These are phyloP conservation scores for Nakazawaea ambrosiae DNA, from an alignment of 805 yeast species.

Conservation along the genomic window DNA sequence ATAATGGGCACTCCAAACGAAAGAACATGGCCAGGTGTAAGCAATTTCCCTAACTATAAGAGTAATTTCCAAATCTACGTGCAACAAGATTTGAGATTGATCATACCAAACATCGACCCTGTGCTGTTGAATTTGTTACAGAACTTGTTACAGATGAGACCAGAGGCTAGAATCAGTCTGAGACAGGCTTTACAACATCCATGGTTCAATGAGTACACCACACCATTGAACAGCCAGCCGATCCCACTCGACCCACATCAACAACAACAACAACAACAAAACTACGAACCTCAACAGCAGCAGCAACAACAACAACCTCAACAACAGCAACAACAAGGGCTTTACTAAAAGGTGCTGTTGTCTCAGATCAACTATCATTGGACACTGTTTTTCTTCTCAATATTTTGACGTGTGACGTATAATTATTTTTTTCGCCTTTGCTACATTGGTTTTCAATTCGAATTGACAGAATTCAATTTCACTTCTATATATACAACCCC, in stretches of 20 bases:
- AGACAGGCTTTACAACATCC: conserved; percentile 62
- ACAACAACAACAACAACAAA: conserved; percentile 17
- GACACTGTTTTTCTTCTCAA: not conserved
- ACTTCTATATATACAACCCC: too few relatives aligned
- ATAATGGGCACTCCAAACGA: conserved; percentile 97
- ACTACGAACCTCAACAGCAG: conserved; percentile 12
- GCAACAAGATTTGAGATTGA: conserved; percentile 73
- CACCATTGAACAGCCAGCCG: conserved; percentile 11
- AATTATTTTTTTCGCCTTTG: too few relatives aligned
- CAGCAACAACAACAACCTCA: conserved; percentile 10
- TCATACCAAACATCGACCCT: conserved; percentile 64
- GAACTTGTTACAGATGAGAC: conserved; percentile 52
- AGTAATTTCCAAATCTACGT: conserved; percentile 78
- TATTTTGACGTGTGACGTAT: too few relatives aligned
- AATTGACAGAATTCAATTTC: too few relatives aligned
- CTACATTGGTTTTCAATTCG: too few relatives aligned
- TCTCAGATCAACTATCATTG: too few relatives aligned
- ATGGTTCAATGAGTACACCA: conserved; percentile 72
- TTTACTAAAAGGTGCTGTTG: conserved; percentile 1
- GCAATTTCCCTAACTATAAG: conserved; percentile 81
- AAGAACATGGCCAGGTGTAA: conserved; percentile 95
- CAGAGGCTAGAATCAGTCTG: conserved; percentile 53
- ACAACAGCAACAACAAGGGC: conserved; percentile 5
- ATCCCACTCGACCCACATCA: conserved; percentile 15
- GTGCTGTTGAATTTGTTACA: conserved; percentile 63